Evolutionary conservation across 805 yeast genomes (phyloP), one percentile per base, ranked within the genome.

Genomic region (Pichia insulana): DNA sequence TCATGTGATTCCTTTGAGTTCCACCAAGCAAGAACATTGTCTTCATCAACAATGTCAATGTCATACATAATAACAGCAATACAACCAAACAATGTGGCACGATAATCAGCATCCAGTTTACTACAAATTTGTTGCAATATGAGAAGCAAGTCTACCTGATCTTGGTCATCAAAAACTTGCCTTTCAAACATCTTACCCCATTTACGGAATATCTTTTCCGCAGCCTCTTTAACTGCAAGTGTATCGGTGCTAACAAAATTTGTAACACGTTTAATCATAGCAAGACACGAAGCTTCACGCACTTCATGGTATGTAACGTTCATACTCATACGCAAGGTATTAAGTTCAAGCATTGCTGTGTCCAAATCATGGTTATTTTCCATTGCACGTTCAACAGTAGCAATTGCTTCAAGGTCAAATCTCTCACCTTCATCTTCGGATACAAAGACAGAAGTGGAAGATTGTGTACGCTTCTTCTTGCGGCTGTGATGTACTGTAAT

Each of bases 291-390:
- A 5, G 95, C 95, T 26, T 68, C 63, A 58, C 97, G 76, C 12
- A 92, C 97, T 57, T 89, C 96, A 55, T 86, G 94, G 62, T 92
- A 90, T 0, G 92, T 75, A 15, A 88, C 98, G 59, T 92, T 87
- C 92, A 89, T 83, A 55, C 96, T 86, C 98, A 92, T 90, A 65
- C 97, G 75, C 56, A 92, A 71, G 0, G 98, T 92, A 59, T 90
- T 90, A 54, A 92, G 73, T 65, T 92, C 98, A 46, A 92, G 67
- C 49, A 87, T 65, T 0, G 98, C 97, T 12, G 96, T 89, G 58
- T 90, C 97, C 46, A 87, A 70, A 55, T 85, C 95, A 62, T 92
- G 98, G 60, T 87, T 84, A 56, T 89, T 82, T 52, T 84, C 90
- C 62, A 92, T 74, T 1, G 98, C 95, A 57, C 98, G 74, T 52